A percentile compares a stretch with the other conserved stretches of the same genome.
Conservation (phyloP, 805 yeast species). For the Metschnikowia vanudenii region DNA sequence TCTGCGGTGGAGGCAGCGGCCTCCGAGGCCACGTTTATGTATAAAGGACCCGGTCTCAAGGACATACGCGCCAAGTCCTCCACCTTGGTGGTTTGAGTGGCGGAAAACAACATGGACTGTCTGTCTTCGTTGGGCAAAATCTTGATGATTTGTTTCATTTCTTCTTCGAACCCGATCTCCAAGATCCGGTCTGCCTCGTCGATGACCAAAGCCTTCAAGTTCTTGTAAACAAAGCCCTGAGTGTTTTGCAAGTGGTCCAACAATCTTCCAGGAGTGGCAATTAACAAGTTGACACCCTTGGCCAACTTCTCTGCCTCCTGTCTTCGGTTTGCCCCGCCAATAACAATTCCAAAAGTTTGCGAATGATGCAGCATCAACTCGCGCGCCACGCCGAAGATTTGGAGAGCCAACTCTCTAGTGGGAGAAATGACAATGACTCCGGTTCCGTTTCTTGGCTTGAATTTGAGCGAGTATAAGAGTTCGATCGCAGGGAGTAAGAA, state of each 20-base stretch:
- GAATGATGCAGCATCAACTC: conserved; percentile 88
- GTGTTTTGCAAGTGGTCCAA: conserved; percentile 97
- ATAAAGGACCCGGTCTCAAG: conserved; percentile 86
- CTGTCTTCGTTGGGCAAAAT: conserved; percentile 90
- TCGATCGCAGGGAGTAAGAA: conserved; percentile 95
- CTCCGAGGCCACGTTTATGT: conserved; percentile 88
- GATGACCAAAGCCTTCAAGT: conserved; percentile 87
- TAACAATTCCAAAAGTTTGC: conserved; percentile 94
- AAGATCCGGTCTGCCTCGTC: conserved; percentile 98
- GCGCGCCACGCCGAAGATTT: conserved; percentile 96
- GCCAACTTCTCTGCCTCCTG: conserved; percentile 93
- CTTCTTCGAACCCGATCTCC: conserved; percentile 98
- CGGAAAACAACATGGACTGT: conserved; percentile 97
- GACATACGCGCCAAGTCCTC: conserved; percentile 98
- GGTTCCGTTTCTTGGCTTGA: conserved; percentile 97
- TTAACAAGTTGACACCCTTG: conserved; percentile 89
- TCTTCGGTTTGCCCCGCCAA: conserved; percentile 98
- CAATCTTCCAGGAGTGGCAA: conserved; percentile 97
- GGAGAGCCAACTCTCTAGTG: conserved; percentile 95
- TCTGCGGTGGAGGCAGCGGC: conserved; percentile 88
- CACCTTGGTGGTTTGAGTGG: conserved; percentile 98
- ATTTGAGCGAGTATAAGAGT: conserved; percentile 80
- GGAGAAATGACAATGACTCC: conserved; percentile 96
- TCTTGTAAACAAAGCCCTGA: conserved; percentile 88
- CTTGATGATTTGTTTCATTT: conserved; percentile 94